Evolutionary conservation across 345 rosid genomes (phyloP).

Genomic region (Gossypium stocksii): DNA sequence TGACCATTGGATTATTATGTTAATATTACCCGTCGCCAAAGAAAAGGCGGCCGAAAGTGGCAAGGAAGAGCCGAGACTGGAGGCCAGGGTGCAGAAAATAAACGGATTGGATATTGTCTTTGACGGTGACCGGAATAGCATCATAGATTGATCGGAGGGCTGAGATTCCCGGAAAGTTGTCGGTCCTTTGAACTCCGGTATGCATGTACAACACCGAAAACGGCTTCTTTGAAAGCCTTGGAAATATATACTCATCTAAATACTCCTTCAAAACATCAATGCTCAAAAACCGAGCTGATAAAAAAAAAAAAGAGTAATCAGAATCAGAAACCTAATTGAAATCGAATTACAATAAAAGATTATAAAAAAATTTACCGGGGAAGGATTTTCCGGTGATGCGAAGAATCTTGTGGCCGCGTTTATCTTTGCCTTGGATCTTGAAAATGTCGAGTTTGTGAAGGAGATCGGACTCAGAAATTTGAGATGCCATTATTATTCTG

Average conservation of each 20-base stretch:
- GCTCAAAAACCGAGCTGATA: constrained; percentile 47
- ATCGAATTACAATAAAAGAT: background rate
- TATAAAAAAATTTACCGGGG: constrained; percentile 34
- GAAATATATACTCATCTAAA: constrained; percentile 48
- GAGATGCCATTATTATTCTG: constrained; percentile 7
- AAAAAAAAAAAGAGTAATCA: background rate
- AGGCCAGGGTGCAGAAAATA: constrained; percentile 70
- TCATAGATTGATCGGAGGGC: constrained; percentile 62
- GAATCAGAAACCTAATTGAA: background rate
- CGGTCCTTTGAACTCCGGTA: constrained; percentile 65
- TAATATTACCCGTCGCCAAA: constrained; percentile 60
- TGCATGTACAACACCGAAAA: constrained; percentile 62
- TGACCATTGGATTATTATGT: background rate
- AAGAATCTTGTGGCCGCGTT: constrained; percentile 63
- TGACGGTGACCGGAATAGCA: constrained; percentile 51
- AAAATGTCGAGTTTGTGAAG: constrained; percentile 54
- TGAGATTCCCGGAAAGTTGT: constrained; percentile 68
- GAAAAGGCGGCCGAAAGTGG: constrained; percentile 64
- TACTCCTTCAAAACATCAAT: constrained; percentile 45
- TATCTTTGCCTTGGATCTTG: constrained; percentile 72
- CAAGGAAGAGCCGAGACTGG: constrained; percentile 70
- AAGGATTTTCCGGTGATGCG: constrained; percentile 54
- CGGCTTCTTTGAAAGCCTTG: constrained; percentile 45
- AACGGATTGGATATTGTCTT: constrained; percentile 57
- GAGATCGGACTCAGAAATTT: constrained; percentile 37